Evolutionary conservation across 176 grass and related monocot genomes (phyloP).

Genomic region (Microstegium vimineum): DNA sequence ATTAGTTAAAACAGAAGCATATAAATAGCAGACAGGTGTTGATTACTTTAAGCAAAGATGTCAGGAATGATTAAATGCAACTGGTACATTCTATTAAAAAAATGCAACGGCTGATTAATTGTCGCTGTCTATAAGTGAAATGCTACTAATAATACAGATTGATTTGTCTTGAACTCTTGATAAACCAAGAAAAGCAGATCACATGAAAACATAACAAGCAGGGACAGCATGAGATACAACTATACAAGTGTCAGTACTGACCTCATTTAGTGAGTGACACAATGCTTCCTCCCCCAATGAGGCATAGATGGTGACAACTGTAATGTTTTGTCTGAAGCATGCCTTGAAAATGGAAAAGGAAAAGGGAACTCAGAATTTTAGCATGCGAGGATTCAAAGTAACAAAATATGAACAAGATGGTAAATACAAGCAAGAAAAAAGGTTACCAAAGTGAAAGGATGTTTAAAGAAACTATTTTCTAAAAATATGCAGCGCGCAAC

Average conservation of each 20-base stretch:
- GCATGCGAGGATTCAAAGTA: background rate
- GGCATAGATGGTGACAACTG: slow-evolving; percentile 91
- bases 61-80: background rate
- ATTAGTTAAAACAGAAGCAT: slow-evolving; percentile 17
- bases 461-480: background rate
- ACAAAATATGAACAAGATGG: slow-evolving; percentile 1
- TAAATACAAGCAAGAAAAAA: background rate
- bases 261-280: slow-evolving; percentile 97
- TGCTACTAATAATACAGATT: background rate
- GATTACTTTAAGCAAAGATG: background rate
- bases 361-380: slow-evolving; percentile 10
- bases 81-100: background rate
- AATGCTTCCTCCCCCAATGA: slow-evolving; percentile 91
- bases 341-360: slow-evolving; percentile 45
- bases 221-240: background rate
- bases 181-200: slow-evolving; percentile 4
- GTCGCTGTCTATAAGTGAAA: background rate
- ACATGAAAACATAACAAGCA: background rate
- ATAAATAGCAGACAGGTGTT: background rate
- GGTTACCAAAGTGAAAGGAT: background rate
- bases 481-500: background rate
- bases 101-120: slow-evolving; percentile 7
- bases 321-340: slow-evolving; percentile 84
- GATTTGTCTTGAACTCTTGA: slow-evolving; percentile 12
- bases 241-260: slow-evolving; percentile 33